Conservation (phyloP, 2,329 filamentous ascomycete genomes). For the Ceratocystiopsis sp. region DNA sequence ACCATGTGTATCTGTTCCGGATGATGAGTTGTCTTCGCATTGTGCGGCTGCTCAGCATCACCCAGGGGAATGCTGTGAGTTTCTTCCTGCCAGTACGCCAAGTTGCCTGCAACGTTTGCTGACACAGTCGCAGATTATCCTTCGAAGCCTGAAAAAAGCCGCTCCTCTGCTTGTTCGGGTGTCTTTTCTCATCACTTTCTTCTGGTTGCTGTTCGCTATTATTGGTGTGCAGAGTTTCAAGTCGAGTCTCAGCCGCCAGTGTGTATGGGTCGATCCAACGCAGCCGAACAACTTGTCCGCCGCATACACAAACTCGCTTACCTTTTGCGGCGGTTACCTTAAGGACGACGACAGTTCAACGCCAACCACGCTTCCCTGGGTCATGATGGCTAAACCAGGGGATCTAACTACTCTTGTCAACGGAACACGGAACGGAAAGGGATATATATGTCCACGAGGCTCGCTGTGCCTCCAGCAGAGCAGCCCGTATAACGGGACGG, state of each 20-base stretch:
- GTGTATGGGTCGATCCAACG: slow-evolving; percentile 55
- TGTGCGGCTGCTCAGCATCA: slow-evolving; percentile 74
- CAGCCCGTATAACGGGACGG: slow-evolving; percentile 69
- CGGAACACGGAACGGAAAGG: slow-evolving; percentile 47
- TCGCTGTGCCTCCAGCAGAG: slow-evolving; percentile 66
- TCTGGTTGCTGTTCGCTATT: slow-evolving; percentile 95
- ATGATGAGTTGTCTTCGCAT: slow-evolving; percentile 96
- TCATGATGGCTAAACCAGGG: slow-evolving; percentile 24
- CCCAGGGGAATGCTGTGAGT: slow-evolving; percentile 77
- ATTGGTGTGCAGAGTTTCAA: slow-evolving; percentile 95
- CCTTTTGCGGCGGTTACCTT: slow-evolving; percentile 78
- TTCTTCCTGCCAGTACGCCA: no score
- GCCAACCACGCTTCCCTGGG: slow-evolving; percentile 43
- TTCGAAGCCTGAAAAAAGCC: slow-evolving; percentile 88
- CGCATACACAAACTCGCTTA: slow-evolving; percentile 45
- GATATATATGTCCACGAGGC: slow-evolving; percentile 70
- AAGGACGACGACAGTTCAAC: slow-evolving; percentile 34
- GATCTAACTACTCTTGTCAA: slow-evolving; percentile 29
- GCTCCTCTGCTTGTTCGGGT: slow-evolving; percentile 83
- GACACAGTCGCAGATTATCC: slow-evolving; percentile 48
- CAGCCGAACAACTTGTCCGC: slow-evolving; percentile 35
- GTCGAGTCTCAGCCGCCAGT: slow-evolving; percentile 59
- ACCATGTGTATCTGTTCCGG: slow-evolving; percentile 76
- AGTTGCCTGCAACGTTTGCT: neutral
- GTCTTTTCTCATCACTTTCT: slow-evolving; percentile 86